Conservation (phyloP, 1,139 yeast genomes). For the Lodderomyces theae region DNA sequence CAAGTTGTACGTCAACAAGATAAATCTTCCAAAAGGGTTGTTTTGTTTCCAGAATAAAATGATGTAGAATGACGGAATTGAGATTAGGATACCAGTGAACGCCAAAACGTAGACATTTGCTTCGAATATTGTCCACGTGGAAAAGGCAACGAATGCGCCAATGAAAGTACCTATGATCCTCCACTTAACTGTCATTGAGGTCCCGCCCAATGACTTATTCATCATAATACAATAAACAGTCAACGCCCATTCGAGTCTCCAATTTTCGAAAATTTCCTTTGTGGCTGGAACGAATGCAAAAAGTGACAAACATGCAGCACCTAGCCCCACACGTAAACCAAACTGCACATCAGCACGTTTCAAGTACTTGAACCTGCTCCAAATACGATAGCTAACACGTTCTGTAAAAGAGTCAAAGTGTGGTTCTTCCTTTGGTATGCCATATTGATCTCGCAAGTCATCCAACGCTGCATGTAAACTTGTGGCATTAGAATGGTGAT, state of each 20-base stretch:
- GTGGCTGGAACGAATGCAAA: slow-evolving; percentile 67
- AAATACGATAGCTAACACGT: slow-evolving; percentile 21
- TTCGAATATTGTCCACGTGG: slow-evolving; percentile 56
- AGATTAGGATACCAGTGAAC: slow-evolving; percentile 55
- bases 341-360: slow-evolving; percentile 70
- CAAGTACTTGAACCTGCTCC: slow-evolving; percentile 34
- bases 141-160: slow-evolving; percentile 64
- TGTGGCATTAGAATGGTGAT: slow-evolving; percentile 6
- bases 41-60: slow-evolving; percentile 64
- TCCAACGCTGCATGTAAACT: slow-evolving; percentile 38
- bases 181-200: slow-evolving; percentile 75
- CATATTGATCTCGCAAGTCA: slow-evolving; percentile 33
- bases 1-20: slow-evolving; percentile 71
- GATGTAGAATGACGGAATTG: slow-evolving; percentile 65
- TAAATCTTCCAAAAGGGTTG: slow-evolving; percentile 69
- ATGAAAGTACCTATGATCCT: slow-evolving; percentile 71
- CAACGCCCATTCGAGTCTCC: slow-evolving; percentile 86
- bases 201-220: slow-evolving; percentile 87
- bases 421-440: slow-evolving; percentile 9
- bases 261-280: slow-evolving; percentile 51
- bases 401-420: slow-evolving; percentile 10
- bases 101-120: slow-evolving; percentile 58
- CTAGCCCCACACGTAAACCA: slow-evolving; percentile 77
- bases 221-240: slow-evolving; percentile 79
- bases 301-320: slow-evolving; percentile 63